These are phyloP conservation scores for Apiotrichum domesticum DNA, from an alignment of 1,284 basidiomycete species.

Conservation along the genomic window DNA sequence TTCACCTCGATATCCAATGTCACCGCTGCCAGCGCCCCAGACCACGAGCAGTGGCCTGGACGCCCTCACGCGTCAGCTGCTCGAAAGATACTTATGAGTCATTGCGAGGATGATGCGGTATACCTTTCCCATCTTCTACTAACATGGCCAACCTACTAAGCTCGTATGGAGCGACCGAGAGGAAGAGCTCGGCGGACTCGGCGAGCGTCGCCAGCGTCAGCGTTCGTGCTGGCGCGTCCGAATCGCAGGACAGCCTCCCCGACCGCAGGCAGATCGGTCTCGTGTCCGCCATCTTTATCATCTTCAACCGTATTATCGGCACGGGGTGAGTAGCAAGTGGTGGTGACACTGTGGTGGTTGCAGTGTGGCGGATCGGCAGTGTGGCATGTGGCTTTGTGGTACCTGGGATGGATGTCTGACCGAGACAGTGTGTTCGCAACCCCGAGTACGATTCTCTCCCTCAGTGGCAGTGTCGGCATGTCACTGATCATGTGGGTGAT, in stretches of 20 bases:
- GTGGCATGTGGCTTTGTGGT: background rate
- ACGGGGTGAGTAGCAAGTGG: constrained; percentile 2
- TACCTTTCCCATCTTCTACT: too few species aligned
- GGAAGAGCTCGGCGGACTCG: background rate
- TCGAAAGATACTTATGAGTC: too few species aligned
- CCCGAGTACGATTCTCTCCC: constrained; percentile 8
- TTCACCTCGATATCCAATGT: too few species aligned
- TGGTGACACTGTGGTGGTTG: background rate
- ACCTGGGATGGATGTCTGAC: too few species aligned
- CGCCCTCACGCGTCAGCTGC: too few species aligned
- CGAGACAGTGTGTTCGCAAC: constrained; percentile 15
- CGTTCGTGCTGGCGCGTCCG: background rate
- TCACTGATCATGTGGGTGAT: constrained; percentile 27
- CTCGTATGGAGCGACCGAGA: background rate
- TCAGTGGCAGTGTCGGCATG: constrained; percentile 17
- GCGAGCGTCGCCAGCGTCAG: background rate
- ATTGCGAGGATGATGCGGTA: too few species aligned
- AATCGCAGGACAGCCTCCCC: background rate
- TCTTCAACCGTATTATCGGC: constrained; percentile 15
- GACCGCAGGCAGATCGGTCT: constrained; percentile 10
- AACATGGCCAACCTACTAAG: too few species aligned
- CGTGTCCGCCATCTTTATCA: constrained; percentile 10
- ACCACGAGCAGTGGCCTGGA: too few species aligned
- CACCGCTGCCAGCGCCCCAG: too few species aligned
- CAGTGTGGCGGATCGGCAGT: background rate